Percentiles rank a stretch among this genome's conserved stretches.
Conservation (phyloP, 495 filamentous ascomycete species). For the Xylaria curta region DNA sequence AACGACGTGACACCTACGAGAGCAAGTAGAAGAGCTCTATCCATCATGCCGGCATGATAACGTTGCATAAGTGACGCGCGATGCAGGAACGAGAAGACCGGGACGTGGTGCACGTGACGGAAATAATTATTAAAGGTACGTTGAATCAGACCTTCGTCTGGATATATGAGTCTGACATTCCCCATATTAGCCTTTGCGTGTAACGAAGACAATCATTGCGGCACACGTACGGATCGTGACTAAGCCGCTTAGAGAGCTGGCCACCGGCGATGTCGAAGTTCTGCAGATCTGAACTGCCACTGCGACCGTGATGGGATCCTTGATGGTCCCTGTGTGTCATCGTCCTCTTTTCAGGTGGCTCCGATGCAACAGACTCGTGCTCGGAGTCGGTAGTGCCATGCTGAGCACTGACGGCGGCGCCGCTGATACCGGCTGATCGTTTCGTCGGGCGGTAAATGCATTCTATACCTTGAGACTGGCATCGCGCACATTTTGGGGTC, state of each 20-base stretch:
- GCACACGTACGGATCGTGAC: constrained; percentile 37
- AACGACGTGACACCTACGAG: constrained; percentile 55
- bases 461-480: constrained; percentile 53
- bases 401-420: constrained; percentile 28
- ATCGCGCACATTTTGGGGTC: constrained; percentile 55
- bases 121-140: constrained; percentile 57
- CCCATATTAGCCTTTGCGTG: constrained; percentile 30
- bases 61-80: constrained; percentile 59
- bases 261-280: constrained; percentile 27
- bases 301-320: constrained; percentile 35
- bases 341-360: constrained; percentile 40
- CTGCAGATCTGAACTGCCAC: constrained; percentile 29
- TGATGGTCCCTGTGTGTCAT: constrained; percentile 41
- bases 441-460: constrained; percentile 57
- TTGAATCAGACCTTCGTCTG: constrained; percentile 48
- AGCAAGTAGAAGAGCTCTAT: constrained; percentile 53
- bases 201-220: constrained; percentile 8
- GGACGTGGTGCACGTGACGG: constrained; percentile 57
- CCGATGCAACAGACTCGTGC: constrained; percentile 41
- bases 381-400: constrained; percentile 41
- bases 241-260: constrained; percentile 25
- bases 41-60: constrained; percentile 56
- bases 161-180: constrained; percentile 37
- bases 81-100: constrained; percentile 57
- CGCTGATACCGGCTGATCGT: constrained; percentile 40